Conservation (phyloP, 495 filamentous ascomycete genomes). For the Penicillium antarcticum region DNA sequence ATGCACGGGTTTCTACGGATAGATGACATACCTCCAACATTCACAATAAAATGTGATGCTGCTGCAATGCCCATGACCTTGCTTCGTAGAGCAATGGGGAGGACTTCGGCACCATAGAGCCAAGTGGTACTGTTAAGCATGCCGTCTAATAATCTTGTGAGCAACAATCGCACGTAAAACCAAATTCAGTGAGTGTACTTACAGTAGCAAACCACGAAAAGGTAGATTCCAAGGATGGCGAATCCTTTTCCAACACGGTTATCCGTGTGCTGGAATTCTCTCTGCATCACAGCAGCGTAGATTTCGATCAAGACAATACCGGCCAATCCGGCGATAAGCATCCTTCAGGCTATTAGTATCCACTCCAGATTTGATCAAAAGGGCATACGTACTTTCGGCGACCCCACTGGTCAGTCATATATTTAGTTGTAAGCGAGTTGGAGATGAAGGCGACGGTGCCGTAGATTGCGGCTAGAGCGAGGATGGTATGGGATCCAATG, state of each 20-base stretch:
- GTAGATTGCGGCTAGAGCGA: slow-evolving; percentile 54
- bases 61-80: slow-evolving; percentile 59
- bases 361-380: not conserved
- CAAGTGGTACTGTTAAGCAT: slow-evolving; percentile 60
- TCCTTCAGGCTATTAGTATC: slow-evolving; percentile 26
- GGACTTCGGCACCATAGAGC: slow-evolving; percentile 58
- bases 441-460: slow-evolving; percentile 53
- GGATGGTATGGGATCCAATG: slow-evolving; percentile 47
- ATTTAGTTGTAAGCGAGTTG: slow-evolving; percentile 51
- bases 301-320: slow-evolving; percentile 54
- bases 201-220: slow-evolving; percentile 57
- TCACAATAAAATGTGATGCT: slow-evolving; percentile 56
- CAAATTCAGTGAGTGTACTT: slow-evolving; percentile 11
- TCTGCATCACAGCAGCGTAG: slow-evolving; percentile 58
- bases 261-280: slow-evolving; percentile 50
- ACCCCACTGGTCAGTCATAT: slow-evolving; percentile 58
- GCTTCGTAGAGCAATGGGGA: slow-evolving; percentile 54
- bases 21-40: slow-evolving; percentile 44
- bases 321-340: slow-evolving; percentile 50
- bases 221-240: slow-evolving; percentile 56
- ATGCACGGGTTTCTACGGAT: no score
- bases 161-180: not conserved
- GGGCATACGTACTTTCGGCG: slow-evolving; percentile 46
- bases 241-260: slow-evolving; percentile 59
- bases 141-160: slow-evolving; percentile 34